A percentile compares a stretch with the other conserved stretches of the same genome.
Conservation (phyloP, 1,284 basidiomycete genomes). For the Taiwanofungus camphoratus region DNA sequence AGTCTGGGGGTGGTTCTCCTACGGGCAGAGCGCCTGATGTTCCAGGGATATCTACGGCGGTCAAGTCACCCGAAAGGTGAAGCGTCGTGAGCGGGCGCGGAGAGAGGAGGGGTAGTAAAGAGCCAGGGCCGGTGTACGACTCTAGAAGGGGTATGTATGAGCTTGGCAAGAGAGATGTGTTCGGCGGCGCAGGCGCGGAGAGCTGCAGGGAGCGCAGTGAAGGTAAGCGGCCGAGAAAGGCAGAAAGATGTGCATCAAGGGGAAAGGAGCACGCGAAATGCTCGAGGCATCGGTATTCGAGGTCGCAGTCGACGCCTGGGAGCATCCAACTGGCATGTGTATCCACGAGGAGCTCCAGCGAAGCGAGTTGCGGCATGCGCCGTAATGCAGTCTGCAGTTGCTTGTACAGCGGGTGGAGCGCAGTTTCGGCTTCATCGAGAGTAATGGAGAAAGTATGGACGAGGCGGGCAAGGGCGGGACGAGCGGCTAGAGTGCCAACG, state of each 20-base stretch:
- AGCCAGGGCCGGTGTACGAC: slow-evolving; percentile 55
- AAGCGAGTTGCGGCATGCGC: slow-evolving; percentile 51
- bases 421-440: slow-evolving; percentile 34
- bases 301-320: slow-evolving; percentile 19
- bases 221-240: slow-evolving; percentile 50
- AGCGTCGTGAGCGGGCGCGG: slow-evolving; percentile 59
- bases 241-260: slow-evolving; percentile 47
- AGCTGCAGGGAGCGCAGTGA: slow-evolving; percentile 46
- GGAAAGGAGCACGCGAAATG: slow-evolving; percentile 54
- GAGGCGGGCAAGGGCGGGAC: slow-evolving; percentile 45
- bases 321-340: slow-evolving; percentile 49
- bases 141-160: slow-evolving; percentile 43
- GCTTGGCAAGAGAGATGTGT: slow-evolving; percentile 22
- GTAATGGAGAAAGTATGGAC: slow-evolving; percentile 57
- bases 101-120: slow-evolving; percentile 51
- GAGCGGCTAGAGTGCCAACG: slow-evolving; percentile 48
- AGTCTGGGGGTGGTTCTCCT: slow-evolving; percentile 28
- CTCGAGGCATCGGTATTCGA: slow-evolving; percentile 41
- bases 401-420: slow-evolving; percentile 42
- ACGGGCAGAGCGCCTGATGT: slow-evolving; percentile 40
- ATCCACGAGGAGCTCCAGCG: slow-evolving; percentile 53
- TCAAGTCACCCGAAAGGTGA: slow-evolving; percentile 53
- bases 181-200: slow-evolving; percentile 13
- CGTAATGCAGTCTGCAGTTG: slow-evolving; percentile 46
- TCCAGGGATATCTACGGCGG: slow-evolving; percentile 43